These are phyloP conservation scores for Picea sitchensis DNA, from an alignment of 75 land plant species.

Conservation along the genomic window DNA sequence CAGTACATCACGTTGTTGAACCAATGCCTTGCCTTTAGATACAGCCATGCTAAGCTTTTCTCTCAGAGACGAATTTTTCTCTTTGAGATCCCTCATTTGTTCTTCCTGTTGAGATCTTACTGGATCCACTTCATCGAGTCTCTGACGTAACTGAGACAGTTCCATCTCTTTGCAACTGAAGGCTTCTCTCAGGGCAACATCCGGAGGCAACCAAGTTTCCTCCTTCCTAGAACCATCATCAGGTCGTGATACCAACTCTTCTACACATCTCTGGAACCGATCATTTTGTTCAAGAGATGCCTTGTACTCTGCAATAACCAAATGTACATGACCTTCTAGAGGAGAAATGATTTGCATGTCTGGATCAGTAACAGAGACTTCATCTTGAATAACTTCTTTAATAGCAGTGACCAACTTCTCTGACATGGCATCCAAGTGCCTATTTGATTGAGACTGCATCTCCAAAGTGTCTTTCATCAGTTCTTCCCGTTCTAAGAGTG, in stretches of 20 bases:
- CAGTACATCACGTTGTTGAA: conserved; percentile 79
- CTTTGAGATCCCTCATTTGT: conserved; percentile 41
- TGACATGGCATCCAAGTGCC: conserved; percentile 18
- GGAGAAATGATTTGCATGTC: conserved; percentile 12
- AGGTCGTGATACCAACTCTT: conserved; percentile 16
- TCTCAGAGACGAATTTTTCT: conserved; percentile 62
- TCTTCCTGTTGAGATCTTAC: conserved; percentile 31
- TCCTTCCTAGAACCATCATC: conserved; percentile 1
- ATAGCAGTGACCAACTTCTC: conserved; percentile 20
- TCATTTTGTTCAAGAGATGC: conserved; percentile 24
- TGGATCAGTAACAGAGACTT: conserved; percentile 11
- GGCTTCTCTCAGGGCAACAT: conserved; percentile 25
- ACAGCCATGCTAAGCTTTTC: conserved; percentile 96
- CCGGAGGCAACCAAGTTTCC: conserved; percentile 22
- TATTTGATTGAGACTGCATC: conserved; percentile 21
- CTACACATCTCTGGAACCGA: conserved; percentile 19
- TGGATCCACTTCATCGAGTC: conserved; percentile 19
- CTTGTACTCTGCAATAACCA: conserved; percentile 38
- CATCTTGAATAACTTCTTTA: conserved; percentile 2
- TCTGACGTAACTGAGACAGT: conserved; percentile 21
- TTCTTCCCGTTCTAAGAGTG: conserved; percentile 1
- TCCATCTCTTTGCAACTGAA: conserved; percentile 25
- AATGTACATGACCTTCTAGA: conserved; percentile 33
- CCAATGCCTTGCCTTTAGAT: conserved; percentile 84
- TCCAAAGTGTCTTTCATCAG: conserved; percentile 10